These are phyloP conservation scores for Phaffia tasmanica DNA, from an alignment of 768 basidiomycete genomes.

Conservation along the genomic window DNA sequence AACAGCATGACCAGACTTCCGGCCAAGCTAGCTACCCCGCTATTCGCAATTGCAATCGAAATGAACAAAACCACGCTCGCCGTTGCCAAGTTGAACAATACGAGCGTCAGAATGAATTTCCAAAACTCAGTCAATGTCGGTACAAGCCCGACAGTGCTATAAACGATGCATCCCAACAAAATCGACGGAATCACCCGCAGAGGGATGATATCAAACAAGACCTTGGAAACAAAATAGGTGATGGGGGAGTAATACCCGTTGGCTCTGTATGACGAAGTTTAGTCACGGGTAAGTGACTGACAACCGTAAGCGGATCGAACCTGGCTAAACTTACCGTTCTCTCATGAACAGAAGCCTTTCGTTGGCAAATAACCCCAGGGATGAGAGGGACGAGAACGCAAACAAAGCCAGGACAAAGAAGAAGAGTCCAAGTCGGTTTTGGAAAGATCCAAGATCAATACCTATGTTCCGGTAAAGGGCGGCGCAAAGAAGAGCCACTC, in stretches of 20 bases:
- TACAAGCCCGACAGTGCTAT: constrained; percentile 87
- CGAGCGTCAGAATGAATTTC: constrained; percentile 94
- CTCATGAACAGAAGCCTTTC: constrained; percentile 95
- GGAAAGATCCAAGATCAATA: constrained; percentile 25
- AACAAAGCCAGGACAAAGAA: constrained; percentile 96
- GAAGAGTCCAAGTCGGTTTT: constrained; percentile 60
- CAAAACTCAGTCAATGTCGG: constrained; percentile 81
- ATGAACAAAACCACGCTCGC: constrained; percentile 83
- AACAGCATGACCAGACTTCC: constrained; percentile 95
- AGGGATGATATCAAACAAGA: constrained; percentile 92
- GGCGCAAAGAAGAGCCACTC: constrained; percentile 47
- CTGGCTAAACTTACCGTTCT: constrained; percentile 55
- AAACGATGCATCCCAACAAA: constrained; percentile 90
- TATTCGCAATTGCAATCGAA: constrained; percentile 76
- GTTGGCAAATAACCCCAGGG: constrained; percentile 83
- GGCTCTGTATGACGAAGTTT: constrained; percentile 46
- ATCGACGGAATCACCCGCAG: constrained; percentile 88
- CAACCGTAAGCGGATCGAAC: no score
- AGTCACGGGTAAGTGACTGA: background rate
- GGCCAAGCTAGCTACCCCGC: constrained; percentile 80
- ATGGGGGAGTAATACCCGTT: constrained; percentile 97
- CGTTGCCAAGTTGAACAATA: constrained; percentile 92
- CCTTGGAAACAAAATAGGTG: constrained; percentile 93
- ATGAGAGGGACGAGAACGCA: constrained; percentile 91
- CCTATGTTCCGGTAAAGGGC: constrained; percentile 23